These are phyloP conservation scores for Podaxis pistillaris DNA, from an alignment of 768 basidiomycete genomes.

Conservation along the genomic window DNA sequence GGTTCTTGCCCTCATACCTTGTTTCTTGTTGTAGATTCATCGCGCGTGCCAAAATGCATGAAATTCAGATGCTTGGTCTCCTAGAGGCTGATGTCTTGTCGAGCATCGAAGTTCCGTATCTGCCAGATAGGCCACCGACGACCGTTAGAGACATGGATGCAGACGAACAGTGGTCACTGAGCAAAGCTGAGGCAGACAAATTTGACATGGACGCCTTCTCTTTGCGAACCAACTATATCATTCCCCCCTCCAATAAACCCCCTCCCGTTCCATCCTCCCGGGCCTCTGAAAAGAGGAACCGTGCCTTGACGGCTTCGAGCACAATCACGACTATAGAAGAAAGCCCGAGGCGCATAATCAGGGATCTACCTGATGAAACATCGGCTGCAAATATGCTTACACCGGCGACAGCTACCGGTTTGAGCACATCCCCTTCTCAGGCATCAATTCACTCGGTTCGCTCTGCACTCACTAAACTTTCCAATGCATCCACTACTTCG, in stretches of 20 bases:
- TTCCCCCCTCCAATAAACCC: conserved; percentile 23
- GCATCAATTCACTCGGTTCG: conserved; percentile 59
- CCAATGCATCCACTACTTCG: conserved; percentile 19
- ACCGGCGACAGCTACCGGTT: conserved; percentile 25
- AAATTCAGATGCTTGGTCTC: conserved; percentile 92
- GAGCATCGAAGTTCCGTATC: conserved; percentile 82
- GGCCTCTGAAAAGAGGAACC: conserved; percentile 43
- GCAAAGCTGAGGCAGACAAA: conserved; percentile 61
- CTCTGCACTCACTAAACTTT: conserved; percentile 39
- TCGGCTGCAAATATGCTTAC: conserved; percentile 22
- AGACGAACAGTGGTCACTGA: conserved; percentile 33
- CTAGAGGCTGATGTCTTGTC: conserved; percentile 90
- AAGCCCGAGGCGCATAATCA: conserved; percentile 51
- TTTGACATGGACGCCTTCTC: conserved; percentile 75
- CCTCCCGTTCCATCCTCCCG: conserved; percentile 40
- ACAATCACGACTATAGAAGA: conserved; percentile 68
- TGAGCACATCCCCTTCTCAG: conserved; percentile 66
- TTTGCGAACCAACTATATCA: conserved; percentile 36
- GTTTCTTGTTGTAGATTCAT: conserved; percentile 61
- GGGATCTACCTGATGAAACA: conserved; percentile 52
- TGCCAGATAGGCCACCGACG: conserved; percentile 46
- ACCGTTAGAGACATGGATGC: conserved; percentile 21
- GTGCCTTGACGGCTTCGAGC: conserved; percentile 46
- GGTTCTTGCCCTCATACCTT: conserved; percentile 1
- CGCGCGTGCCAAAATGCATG: conserved; percentile 94